Evolutionary conservation across 768 basidiomycete genomes (phyloP).

Genomic region (Gymnopilus dilepis): DNA sequence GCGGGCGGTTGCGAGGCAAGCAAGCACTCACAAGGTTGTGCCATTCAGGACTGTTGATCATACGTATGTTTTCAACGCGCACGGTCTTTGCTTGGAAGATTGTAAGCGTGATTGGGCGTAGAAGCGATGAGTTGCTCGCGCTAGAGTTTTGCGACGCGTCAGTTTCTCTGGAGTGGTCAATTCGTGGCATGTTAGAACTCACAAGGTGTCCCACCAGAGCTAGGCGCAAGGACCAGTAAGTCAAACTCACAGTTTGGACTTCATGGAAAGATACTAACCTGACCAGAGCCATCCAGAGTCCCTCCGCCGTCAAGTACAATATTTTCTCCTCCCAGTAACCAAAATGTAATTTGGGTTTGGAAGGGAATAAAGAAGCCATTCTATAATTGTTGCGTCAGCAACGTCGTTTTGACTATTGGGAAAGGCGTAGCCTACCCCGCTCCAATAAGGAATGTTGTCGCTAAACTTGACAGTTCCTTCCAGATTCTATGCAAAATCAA

Average conservation of each 20-base stretch:
- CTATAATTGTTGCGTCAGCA: constrained; percentile 26
- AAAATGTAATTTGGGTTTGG: constrained; percentile 59
- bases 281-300: constrained; percentile 68
- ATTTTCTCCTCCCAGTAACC: constrained; percentile 58
- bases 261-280: constrained; percentile 37
- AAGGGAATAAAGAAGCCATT: constrained; percentile 59
- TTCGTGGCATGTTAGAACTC: constrained; percentile 5
- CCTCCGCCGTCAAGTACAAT: constrained; percentile 61
- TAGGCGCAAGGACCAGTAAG: constrained; percentile 21
- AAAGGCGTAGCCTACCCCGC: constrained; percentile 37
- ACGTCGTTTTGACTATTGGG: neutral
- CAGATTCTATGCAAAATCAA: constrained; percentile 46
- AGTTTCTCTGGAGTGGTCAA: neutral
- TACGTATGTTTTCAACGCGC: constrained; percentile 49
- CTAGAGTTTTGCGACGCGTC: constrained; percentile 28
- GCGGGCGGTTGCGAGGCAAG: neutral
- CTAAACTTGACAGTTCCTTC: constrained; percentile 57
- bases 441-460: constrained; percentile 59
- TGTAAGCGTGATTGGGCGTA: constrained; percentile 62
- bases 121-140: constrained; percentile 47
- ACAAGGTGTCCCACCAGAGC: constrained; percentile 64
- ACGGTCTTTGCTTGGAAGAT: constrained; percentile 56
- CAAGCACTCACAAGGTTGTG: constrained; percentile 46
- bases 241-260: neutral
- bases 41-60: constrained; percentile 60